Base-by-base conservation (phyloP, 2,329 filamentous ascomycete species). In the Alternaria sp. region DNA sequence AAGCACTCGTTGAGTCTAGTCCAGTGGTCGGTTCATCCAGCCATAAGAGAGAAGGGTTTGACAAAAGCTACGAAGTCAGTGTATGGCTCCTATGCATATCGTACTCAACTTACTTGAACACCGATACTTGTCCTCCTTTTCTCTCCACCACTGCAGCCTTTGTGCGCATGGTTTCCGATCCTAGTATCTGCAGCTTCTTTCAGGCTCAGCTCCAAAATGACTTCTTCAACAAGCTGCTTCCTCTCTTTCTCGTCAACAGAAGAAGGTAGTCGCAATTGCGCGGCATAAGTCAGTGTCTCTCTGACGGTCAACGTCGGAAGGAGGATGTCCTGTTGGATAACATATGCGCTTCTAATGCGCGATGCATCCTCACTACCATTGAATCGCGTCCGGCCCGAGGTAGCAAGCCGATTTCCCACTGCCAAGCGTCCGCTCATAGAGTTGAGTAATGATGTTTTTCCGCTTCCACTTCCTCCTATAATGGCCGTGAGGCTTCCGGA, bases 21-120 rank as follows among this genome's bases (percentile, higher is more conserved):
- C 90, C 90, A 1, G 91, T 93, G 0, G 92, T 94, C 0, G 91
- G 91, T 69, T 94, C 92, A 70, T 94, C 92, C 22, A 93, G 84
- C 74, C 92, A 93, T 7, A 94, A 79, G 1, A 94, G 85, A 6
- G 90, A 92, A 2, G 92, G 91, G 72, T 93, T 94, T 5, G 90
- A 88, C n/a, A 94, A 81, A 57, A 94, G 82, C 76, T 93, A 36
- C 32, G 12, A 36, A 14, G 32, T 36, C 32, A 36, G 32, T 36
- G 32, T 16, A 16, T 36, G 12, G 12, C 12, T 36, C 32, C 6
- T 4, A 14, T 36, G 32, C 32, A 36, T 5, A 14, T 36, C 11
- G 32, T 36, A 36, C 32, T 14, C 32, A 36, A 14, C 32, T 36
- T 36, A 36, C 32, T 16, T 36, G 91, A 5, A 94, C 90, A 3